These are phyloP conservation scores for Nakazawaea siamensis DNA, from an alignment of 805 yeast species.

Conservation along the genomic window DNA sequence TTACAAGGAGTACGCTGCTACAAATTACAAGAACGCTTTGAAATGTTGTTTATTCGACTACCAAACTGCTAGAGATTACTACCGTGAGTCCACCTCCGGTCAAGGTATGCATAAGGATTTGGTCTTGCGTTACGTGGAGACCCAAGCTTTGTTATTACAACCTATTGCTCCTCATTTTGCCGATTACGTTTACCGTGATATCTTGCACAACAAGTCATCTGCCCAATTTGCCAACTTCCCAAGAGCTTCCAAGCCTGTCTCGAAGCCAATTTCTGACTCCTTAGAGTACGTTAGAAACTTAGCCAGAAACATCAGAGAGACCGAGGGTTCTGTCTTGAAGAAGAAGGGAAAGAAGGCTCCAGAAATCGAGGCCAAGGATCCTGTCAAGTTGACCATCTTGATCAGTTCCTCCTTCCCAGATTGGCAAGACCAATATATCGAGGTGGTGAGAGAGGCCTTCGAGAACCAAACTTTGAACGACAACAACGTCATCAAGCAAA, in stretches of 20 bases:
- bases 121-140: constrained; percentile 73
- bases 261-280: constrained; percentile 53
- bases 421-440: constrained; percentile 54
- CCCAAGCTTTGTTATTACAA: constrained; percentile 75
- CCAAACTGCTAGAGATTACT: constrained; percentile 93
- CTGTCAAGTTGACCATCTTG: constrained; percentile 65
- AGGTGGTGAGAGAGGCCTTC: constrained; percentile 68
- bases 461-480: constrained; percentile 58
- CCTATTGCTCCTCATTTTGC: constrained; percentile 97
- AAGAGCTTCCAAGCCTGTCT: constrained; percentile 57
- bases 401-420: constrained; percentile 75
- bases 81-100: constrained; percentile 66
- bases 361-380: constrained; percentile 67
- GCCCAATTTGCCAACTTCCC: constrained; percentile 81
- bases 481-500: constrained; percentile 53
- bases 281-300: constrained; percentile 73
- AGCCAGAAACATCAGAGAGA: constrained; percentile 82
- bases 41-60: constrained; percentile 88
- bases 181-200: constrained; percentile 81
- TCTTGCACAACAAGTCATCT: constrained; percentile 56
- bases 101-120: constrained; percentile 75
- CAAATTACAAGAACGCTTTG: constrained; percentile 83
- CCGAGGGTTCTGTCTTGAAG: constrained; percentile 80
- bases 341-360: constrained; percentile 79
- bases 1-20: constrained; percentile 56